Percentiles rank a stretch among this genome's conserved stretches.
Evolutionary conservation across 2,329 filamentous ascomycete genomes (phyloP).

Genomic region (Pochonia chlamydosporia): DNA sequence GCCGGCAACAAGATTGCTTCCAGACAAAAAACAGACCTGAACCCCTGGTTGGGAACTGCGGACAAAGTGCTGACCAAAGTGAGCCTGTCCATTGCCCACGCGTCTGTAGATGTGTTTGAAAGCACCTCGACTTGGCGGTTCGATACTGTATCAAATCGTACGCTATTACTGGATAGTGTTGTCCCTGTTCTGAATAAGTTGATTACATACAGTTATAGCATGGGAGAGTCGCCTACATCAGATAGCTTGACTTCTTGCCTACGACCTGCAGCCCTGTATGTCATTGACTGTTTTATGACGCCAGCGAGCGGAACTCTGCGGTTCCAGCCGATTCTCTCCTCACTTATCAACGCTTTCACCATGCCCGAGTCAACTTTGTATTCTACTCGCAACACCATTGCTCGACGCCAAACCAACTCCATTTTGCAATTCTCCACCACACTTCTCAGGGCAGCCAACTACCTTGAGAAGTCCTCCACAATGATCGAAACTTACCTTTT

Average conservation of each 20-base stretch:
- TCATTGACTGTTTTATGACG: constrained; percentile 72
- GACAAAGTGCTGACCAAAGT: constrained; percentile 71
- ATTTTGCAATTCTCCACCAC: constrained; percentile 62
- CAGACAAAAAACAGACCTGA: constrained; percentile 40
- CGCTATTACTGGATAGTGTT: constrained; percentile 62
- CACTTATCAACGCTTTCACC: constrained; percentile 46
- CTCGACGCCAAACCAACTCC: constrained; percentile 57
- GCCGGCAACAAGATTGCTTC: constrained; percentile 42
- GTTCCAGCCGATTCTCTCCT: constrained; percentile 70
- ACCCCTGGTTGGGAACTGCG: constrained; percentile 65
- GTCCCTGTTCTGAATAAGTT: constrained; percentile 66
- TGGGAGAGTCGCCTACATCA: constrained; percentile 53
- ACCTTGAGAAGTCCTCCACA: constrained; percentile 56
- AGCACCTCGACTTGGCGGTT: constrained; percentile 85
- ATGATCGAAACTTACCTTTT: constrained; percentile 74
- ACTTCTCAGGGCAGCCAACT: constrained; percentile 63
- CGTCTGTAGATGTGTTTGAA: constrained; percentile 77
- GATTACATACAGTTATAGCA: constrained; percentile 66
- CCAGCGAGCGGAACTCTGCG: constrained; percentile 63
- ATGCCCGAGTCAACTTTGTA: constrained; percentile 59
- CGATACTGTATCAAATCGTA: constrained; percentile 58
- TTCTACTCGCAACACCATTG: constrained; percentile 45
- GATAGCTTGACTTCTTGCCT: constrained; percentile 55
- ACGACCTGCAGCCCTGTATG: constrained; percentile 65
- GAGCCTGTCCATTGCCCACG: constrained; percentile 65